Evolutionary conservation across 139 green algal genomes (phyloP).

Genomic region (Micractinium sp.): DNA sequence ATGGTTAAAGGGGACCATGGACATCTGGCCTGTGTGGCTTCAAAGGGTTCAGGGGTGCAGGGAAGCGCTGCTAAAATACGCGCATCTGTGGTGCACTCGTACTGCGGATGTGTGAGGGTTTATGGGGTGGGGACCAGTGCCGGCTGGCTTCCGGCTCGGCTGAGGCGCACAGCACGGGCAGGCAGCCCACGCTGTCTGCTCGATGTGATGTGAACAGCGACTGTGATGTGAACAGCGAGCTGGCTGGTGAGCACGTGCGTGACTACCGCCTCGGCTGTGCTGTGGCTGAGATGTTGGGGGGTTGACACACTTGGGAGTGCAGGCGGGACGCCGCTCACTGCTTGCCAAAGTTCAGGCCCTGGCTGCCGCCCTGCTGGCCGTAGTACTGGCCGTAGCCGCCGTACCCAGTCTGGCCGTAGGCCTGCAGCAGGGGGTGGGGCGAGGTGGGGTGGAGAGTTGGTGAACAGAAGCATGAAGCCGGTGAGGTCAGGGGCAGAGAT

Average conservation of each 20-base stretch:
- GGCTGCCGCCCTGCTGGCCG: conserved; percentile 17
- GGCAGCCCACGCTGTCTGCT: too few relatives aligned
- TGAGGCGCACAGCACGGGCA: too few relatives aligned
- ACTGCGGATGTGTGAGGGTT: not conserved
- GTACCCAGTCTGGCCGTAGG: not conserved
- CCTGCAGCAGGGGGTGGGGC: not conserved
- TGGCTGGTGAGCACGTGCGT: too few relatives aligned
- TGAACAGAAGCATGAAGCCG: not conserved
- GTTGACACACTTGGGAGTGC: too few relatives aligned
- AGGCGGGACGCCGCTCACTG: not conserved
- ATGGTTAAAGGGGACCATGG: too few relatives aligned
- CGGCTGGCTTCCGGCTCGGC: too few relatives aligned
- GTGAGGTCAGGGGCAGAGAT: not conserved
- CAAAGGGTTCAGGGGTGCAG: not conserved
- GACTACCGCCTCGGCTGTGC: too few relatives aligned
- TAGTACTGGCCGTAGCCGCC: conserved; percentile 12
- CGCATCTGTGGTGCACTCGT: not conserved
- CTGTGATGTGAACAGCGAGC: too few relatives aligned
- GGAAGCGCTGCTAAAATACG: not conserved
- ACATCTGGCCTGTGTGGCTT: not conserved
- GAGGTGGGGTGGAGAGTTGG: not conserved
- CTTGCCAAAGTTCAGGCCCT: conserved; percentile 31
- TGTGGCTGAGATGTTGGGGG: too few relatives aligned
- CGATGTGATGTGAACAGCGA: too few relatives aligned
- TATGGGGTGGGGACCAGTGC: not conserved